A percentile compares a stretch with the other conserved stretches of the same genome.
Evolutionary conservation across 768 basidiomycete species (phyloP).

Genomic region (Termitomyces bulborhizus): DNA sequence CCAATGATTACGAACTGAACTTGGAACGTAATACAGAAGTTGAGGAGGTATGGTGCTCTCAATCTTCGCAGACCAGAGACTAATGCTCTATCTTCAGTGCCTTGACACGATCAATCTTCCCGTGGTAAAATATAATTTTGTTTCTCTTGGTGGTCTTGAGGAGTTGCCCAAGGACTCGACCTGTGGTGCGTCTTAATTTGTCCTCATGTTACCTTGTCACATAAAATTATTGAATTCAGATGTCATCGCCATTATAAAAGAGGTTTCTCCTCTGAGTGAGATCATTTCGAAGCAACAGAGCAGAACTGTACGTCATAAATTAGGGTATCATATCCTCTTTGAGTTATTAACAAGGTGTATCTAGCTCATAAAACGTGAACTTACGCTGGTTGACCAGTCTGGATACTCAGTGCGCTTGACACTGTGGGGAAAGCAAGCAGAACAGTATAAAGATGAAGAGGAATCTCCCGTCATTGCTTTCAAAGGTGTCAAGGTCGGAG

Average conservation of each 20-base stretch:
- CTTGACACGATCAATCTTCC: conserved; percentile 74
- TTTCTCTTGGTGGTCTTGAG: conserved; percentile 56
- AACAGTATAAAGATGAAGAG: conserved; percentile 52
- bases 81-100: conserved; percentile 46
- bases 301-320: conserved; percentile 43
- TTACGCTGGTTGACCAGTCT: conserved; percentile 83
- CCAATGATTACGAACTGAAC: conserved; percentile 89
- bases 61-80: conserved; percentile 1
- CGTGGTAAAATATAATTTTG: conserved; percentile 79
- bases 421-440: conserved; percentile 94
- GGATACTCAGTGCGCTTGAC: conserved; percentile 77
- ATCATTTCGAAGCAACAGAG: conserved; percentile 73
- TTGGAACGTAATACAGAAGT: conserved; percentile 83
- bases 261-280: conserved; percentile 59
- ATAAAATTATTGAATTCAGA: conserved; percentile 40
- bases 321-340: neutral
- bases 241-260: conserved; percentile 83
- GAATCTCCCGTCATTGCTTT: conserved; percentile 78
- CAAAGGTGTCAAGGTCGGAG: conserved; percentile 90
- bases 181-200: conserved; percentile 55
- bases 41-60: conserved; percentile 55
- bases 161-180: conserved; percentile 70
- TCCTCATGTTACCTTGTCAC: neutral
- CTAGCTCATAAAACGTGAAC: conserved; percentile 84
- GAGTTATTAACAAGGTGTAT: neutral